phyloP scores from a whole-genome alignment of 2,329 filamentous ascomycete genomes.

The Didymella keratinophila region DNA sequence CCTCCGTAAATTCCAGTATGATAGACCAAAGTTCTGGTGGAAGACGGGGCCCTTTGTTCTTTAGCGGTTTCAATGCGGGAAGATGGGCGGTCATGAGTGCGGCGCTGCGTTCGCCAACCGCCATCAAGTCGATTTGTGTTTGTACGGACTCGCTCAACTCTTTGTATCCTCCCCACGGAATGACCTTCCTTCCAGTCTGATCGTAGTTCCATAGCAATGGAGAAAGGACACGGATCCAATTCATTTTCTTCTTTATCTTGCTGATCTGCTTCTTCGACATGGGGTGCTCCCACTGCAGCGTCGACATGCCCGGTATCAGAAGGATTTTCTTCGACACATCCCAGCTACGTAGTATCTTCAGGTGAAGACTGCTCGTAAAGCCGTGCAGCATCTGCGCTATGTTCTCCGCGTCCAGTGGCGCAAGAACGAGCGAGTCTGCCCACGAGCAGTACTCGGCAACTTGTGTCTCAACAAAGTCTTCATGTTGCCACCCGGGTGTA shows the following conservation, averaged over 20 bases:
- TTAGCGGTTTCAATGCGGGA: slow-evolving; percentile 43
- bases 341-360: slow-evolving; percentile 86
- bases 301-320: slow-evolving; percentile 87
- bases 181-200: slow-evolving; percentile 56
- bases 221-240: slow-evolving; percentile 82
- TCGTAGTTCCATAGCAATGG: slow-evolving; percentile 86
- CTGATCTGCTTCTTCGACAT: slow-evolving; percentile 86
- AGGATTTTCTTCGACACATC: slow-evolving; percentile 85
- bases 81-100: slow-evolving; percentile 45
- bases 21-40: slow-evolving; percentile 91
- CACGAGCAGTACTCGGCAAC: slow-evolving; percentile 79
- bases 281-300: slow-evolving; percentile 87
- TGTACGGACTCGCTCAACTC: slow-evolving; percentile 77
- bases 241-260: slow-evolving; percentile 84
- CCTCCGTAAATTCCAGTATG: slow-evolving; percentile 81
- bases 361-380: slow-evolving; percentile 78
- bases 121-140: slow-evolving; percentile 78
- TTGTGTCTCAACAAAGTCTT: slow-evolving; percentile 55
- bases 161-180: slow-evolving; percentile 67
- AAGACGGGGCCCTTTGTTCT: slow-evolving; percentile 57
- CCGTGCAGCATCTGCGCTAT: slow-evolving; percentile 89
- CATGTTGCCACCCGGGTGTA: slow-evolving; percentile 35
- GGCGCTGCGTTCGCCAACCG: slow-evolving; percentile 73
- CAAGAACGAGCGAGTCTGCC: slow-evolving; percentile 86
- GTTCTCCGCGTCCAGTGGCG: slow-evolving; percentile 83